Evolutionary conservation across 2,329 filamentous ascomycete species (phyloP).

Genomic region (Penicillium sp.): DNA sequence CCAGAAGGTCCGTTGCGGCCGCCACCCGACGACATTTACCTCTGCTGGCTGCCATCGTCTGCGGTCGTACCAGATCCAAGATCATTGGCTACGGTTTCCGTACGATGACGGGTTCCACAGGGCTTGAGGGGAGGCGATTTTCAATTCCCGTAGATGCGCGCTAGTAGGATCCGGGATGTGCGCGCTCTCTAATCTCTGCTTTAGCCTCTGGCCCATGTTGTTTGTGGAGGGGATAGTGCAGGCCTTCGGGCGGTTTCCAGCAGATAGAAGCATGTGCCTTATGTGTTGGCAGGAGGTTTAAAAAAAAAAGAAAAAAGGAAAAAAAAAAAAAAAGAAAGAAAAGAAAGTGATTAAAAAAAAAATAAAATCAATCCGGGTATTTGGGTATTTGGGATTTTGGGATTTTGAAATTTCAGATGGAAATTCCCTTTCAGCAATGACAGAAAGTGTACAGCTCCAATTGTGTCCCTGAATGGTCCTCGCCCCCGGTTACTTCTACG

Average conservation of each 20-base stretch:
- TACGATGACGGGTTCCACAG: too few species aligned
- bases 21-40: constrained; percentile 7
- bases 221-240: constrained; percentile 7
- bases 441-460: constrained; percentile 20
- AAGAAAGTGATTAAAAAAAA: too few species aligned
- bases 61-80: constrained; percentile 7
- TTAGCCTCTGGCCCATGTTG: constrained; percentile 4
- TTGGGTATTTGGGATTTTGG: too few species aligned
- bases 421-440: not conserved
- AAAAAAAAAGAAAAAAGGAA: too few species aligned
- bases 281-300: constrained; percentile 21
- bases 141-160: not conserved
- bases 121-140: not conserved
- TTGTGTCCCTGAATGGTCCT: constrained; percentile 14
- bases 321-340: too few species aligned
- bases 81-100: too few species aligned
- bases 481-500: constrained; percentile 15
- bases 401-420: too few species aligned
- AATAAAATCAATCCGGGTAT: too few species aligned
- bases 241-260: constrained; percentile 23
- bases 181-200: not conserved
- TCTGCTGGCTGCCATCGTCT: constrained; percentile 24
- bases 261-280: constrained; percentile 19
- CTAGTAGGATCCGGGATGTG: too few species aligned
- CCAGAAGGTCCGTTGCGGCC: constrained; percentile 10